A percentile compares a stretch with the other conserved stretches of the same genome.
These are phyloP conservation scores for Dioscorea dumetorum DNA, from an alignment of 106 monocot species.

Conservation along the genomic window DNA sequence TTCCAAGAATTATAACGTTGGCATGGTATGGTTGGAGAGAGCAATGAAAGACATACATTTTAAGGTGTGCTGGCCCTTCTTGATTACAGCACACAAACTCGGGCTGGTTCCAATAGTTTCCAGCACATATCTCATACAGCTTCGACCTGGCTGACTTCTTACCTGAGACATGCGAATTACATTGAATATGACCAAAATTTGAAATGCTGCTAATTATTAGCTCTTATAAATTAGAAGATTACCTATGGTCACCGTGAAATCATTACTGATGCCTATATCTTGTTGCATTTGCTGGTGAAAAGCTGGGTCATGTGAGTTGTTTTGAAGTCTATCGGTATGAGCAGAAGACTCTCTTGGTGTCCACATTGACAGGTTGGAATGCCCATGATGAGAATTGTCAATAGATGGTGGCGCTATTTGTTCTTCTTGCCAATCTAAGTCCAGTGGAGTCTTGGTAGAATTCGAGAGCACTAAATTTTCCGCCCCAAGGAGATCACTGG, in stretches of 20 bases:
- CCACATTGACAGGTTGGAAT: background rate
- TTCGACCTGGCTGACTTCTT: constrained; percentile 34
- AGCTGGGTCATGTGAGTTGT: background rate
- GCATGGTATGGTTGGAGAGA: background rate
- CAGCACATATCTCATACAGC: constrained; percentile 51
- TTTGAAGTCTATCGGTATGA: background rate
- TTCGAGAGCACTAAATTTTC: constrained; percentile 11
- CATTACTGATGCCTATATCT: background rate
- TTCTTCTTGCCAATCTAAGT: background rate
- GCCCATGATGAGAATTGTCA: background rate
- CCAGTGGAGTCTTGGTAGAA: background rate
- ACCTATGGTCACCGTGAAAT: background rate
- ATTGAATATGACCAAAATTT: no score
- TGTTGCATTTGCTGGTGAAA: background rate
- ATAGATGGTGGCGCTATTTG: background rate
- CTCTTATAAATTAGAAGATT: background rate
- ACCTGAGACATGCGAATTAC: constrained; percentile 1
- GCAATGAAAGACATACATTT: constrained; percentile 27
- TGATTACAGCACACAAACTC: constrained; percentile 47
- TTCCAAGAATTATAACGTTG: background rate
- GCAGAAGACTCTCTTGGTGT: background rate
- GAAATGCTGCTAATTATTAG: no score
- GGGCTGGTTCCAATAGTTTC: constrained; percentile 58
- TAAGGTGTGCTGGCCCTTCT: constrained; percentile 55
- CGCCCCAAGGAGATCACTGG: constrained; percentile 7